Base-by-base conservation (phyloP, 139 green algal genomes). In the Coelastrella sp. region DNA sequence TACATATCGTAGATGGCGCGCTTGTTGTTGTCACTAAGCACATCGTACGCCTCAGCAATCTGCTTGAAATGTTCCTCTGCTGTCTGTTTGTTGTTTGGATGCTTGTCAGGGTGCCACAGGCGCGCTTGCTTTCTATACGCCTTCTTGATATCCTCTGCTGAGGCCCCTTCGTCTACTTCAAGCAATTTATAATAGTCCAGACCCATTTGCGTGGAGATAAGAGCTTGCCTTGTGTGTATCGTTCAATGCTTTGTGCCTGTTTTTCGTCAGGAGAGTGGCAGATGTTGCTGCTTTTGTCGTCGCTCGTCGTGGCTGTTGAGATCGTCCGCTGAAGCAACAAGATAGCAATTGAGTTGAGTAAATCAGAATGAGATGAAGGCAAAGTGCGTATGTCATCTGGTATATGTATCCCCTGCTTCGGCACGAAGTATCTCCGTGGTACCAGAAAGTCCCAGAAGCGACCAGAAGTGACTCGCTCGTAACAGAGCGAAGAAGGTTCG, bases 31-130 rank as follows among this genome's bases (percentile, higher is more conserved):
- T 98, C 95, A 8, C 89, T 92, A 43, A 97, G 88, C 34, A 96
- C 92, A 64, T 98, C 95, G 40, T 96, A 98, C 0, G 95, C 95
- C 75, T 98, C 95, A 2, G 86, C 91, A 15, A 98, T 83, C 74
- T 97, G 90, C 62, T 98, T 97, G 83, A 97, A 96, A 11, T 69
- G 69, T 0, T 82, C 53, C 51, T 82, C 75, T 51, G 75, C 51
- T 19, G 17, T 51, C 3, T 82, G 32, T 69, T 82, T 82, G 50
- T 82, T 69, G 25, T 71, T 71, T 34, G 71, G 41, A 23, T 82
- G 23, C 43, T 89, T 86, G 62, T 93, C 92, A 64, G 94, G 94
- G 59, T 97, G 94, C 76, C 85, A 96, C 76, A 95, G 93, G 90
- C 96, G 94, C 6, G 94, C 94, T 68, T 95, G 84, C 81, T 96